These are phyloP conservation scores for Phaffia tasmanica DNA, from an alignment of 768 basidiomycete genomes.

Conservation along the genomic window DNA sequence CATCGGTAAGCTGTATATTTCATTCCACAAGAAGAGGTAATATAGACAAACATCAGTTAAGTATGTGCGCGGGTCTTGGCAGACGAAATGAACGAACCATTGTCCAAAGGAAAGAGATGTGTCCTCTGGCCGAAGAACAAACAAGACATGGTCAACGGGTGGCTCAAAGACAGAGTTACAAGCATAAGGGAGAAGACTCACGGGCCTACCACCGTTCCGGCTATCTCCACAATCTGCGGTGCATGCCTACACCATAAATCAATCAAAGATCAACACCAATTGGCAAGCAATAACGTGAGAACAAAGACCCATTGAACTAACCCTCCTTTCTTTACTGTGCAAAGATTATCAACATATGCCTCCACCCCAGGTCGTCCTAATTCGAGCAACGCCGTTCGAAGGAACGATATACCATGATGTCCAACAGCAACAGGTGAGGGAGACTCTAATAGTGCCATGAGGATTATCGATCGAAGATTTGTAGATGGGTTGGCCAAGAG, in stretches of 20 bases:
- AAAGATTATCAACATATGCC: constrained; percentile 33
- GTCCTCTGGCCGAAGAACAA: constrained; percentile 13
- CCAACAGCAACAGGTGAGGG: constrained; percentile 34
- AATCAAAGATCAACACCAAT: neutral
- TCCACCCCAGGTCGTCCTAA: constrained; percentile 29
- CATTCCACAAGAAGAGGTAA: neutral
- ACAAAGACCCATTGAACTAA: constrained; percentile 20
- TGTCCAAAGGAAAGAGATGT: constrained; percentile 25
- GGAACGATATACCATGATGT: constrained; percentile 36
- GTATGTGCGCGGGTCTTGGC: neutral
- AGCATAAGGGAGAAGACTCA: neutral
- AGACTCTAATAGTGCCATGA: constrained; percentile 32
- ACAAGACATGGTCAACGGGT: constrained; percentile 24
- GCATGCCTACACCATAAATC: constrained; percentile 27
- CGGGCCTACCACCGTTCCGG: constrained; percentile 33
- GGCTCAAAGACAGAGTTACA: neutral
- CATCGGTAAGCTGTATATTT: constrained; percentile 26
- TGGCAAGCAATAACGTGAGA: neutral
- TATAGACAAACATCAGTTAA: neutral
- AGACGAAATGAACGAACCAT: constrained; percentile 15
- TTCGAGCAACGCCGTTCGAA: constrained; percentile 32
- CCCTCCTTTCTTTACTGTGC: constrained; percentile 29
- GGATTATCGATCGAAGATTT: constrained; percentile 26
- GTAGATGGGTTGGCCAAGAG: constrained; percentile 30
- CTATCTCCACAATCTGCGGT: constrained; percentile 34